These are phyloP conservation scores for Fusarium anguioides DNA, from an alignment of 2,329 filamentous ascomycete genomes.

Conservation along the genomic window DNA sequence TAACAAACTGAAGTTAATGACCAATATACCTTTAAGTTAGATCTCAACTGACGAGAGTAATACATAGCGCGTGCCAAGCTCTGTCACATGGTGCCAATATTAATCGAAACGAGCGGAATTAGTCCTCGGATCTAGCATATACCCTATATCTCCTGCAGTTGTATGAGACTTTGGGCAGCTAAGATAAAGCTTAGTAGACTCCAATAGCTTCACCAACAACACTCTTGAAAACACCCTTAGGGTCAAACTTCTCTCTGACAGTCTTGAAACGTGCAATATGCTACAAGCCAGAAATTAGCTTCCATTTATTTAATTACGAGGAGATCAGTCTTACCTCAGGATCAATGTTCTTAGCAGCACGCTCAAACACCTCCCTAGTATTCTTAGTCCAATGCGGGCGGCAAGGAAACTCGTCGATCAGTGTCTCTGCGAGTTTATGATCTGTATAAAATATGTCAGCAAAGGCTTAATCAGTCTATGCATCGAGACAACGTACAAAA, in stretches of 20 bases:
- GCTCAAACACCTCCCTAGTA: constrained; percentile 3
- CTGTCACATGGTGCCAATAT: too few relatives aligned
- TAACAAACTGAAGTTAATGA: too few relatives aligned
- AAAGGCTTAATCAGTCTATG: fast-evolving
- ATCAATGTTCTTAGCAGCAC: not conserved
- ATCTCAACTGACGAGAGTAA: too few relatives aligned
- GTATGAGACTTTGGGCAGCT: too few relatives aligned
- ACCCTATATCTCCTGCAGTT: too few relatives aligned
- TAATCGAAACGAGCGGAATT: too few relatives aligned
- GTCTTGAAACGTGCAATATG: constrained; percentile 6
- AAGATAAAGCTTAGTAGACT: too few relatives aligned
- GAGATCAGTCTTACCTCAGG: not conserved
- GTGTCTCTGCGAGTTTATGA: not conserved
- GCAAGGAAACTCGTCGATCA: not conserved
- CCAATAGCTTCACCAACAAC: constrained; percentile 14
- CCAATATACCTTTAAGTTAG: too few relatives aligned
- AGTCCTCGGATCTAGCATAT: too few relatives aligned
- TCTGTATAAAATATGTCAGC: not conserved
- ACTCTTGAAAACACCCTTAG: not conserved
- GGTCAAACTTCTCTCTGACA: constrained; percentile 1
- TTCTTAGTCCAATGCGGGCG: constrained; percentile 12
- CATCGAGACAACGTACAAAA: not conserved
- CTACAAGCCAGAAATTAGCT: not conserved
- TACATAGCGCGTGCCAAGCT: too few relatives aligned
- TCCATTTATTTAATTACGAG: fast-evolving